Conservation (phyloP, 345 rosid genomes). For the Eucalyptus sideroxylon region DNA sequence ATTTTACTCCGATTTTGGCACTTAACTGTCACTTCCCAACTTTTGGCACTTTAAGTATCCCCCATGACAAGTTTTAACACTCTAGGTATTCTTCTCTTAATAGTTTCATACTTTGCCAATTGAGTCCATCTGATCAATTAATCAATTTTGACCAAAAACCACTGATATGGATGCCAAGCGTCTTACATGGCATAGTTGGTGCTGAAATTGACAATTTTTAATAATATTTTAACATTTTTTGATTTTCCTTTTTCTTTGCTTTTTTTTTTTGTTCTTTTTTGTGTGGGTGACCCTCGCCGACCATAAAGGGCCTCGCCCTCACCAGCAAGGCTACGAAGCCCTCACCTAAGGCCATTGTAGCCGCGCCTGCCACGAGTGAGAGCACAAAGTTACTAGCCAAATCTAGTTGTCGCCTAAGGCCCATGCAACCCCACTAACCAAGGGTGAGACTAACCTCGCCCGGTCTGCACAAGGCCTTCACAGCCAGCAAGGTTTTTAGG, state of each 20-base stretch:
- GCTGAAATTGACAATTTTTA: too few relatives aligned
- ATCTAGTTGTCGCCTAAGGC: not conserved
- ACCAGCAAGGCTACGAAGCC: rapidly evolving
- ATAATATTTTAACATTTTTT: too few relatives aligned
- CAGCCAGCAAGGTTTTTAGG: not conserved
- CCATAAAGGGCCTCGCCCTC: not conserved
- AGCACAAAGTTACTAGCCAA: not conserved
- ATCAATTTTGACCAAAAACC: not conserved
- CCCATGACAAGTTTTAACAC: too few relatives aligned
- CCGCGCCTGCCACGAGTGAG: rapidly evolving
- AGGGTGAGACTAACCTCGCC: not conserved
- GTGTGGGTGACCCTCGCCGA: rapidly evolving
- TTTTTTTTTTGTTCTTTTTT: too few relatives aligned
- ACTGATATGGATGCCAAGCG: rapidly evolving
- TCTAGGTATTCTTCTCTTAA: too few relatives aligned
- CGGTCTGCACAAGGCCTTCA: rapidly evolving
- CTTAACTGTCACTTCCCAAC: too few relatives aligned
- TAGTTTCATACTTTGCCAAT: too few relatives aligned
- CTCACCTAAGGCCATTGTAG: not conserved
- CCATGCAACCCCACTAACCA: not conserved
- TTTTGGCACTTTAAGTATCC: too few relatives aligned
- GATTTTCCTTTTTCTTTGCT: too few relatives aligned
- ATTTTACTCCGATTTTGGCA: too few relatives aligned
- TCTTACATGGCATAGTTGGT: too few relatives aligned
- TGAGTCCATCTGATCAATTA: too few relatives aligned